phyloP scores from a whole-genome alignment of 495 filamentous ascomycete genomes.

The Barbatosphaeria neglecta region DNA sequence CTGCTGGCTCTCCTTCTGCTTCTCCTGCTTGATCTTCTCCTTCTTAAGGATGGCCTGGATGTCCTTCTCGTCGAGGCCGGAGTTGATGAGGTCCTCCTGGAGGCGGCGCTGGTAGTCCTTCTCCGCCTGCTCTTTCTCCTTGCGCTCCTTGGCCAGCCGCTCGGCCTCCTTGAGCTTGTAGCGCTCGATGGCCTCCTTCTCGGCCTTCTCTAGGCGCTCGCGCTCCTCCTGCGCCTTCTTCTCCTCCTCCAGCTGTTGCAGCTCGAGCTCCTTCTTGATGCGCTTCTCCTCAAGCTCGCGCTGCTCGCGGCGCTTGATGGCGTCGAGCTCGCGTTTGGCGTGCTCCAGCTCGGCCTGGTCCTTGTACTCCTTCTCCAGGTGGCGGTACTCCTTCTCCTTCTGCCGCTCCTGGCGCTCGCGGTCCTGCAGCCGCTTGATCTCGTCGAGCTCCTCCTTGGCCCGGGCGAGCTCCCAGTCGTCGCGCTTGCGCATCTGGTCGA shows the following conservation, averaged over 20 bases:
- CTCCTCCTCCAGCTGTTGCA: conserved; percentile 49
- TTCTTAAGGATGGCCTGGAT: conserved; percentile 42
- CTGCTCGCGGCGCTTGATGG: conserved; percentile 29
- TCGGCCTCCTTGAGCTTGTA: conserved; percentile 45
- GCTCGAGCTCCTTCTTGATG: conserved; percentile 38
- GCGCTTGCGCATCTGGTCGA: conserved; percentile 8
- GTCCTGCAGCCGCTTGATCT: conserved; percentile 28
- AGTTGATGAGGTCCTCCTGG: conserved; percentile 35
- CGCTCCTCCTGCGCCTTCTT: conserved; percentile 30
- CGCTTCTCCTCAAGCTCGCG: conserved; percentile 32
- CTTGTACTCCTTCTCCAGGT: conserved; percentile 28
- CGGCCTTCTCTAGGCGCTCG: conserved; percentile 36
- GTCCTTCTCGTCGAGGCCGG: conserved; percentile 38
- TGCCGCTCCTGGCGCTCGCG: conserved; percentile 14
- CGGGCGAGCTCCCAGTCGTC: conserved; percentile 19
- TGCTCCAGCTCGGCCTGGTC: conserved; percentile 32
- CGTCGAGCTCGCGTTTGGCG: conserved; percentile 33
- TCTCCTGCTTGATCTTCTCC: conserved; percentile 31
- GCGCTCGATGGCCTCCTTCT: conserved; percentile 43
- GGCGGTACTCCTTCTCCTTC: conserved; percentile 19
- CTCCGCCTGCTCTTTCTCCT: conserved; percentile 35
- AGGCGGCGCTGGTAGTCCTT: conserved; percentile 38
- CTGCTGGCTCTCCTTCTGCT: conserved; percentile 17
- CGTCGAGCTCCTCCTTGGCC: conserved; percentile 30
- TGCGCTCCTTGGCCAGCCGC: conserved; percentile 28